Conservation (phyloP, 2,329 filamentous ascomycete genomes). For the Trichophyton rubrum region DNA sequence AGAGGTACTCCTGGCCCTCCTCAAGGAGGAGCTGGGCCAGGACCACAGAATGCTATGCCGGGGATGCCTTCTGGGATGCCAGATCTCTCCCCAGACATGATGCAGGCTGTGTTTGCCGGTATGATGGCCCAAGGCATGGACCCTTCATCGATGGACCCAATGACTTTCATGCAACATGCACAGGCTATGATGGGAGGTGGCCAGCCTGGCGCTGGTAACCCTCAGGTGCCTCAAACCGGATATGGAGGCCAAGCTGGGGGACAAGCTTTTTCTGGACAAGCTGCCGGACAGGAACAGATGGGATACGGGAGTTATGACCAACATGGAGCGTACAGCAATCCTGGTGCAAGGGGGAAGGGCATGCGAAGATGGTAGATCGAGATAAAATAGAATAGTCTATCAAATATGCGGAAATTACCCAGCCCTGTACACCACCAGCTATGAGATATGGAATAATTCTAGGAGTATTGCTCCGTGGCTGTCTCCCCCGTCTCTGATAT, state of each 20-base stretch:
- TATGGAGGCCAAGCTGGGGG: constrained; percentile 25
- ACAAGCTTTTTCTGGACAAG: constrained; percentile 25
- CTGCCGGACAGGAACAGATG: constrained; percentile 30
- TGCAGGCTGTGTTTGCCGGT: constrained; percentile 46
- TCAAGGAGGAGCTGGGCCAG: constrained; percentile 10
- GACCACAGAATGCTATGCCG: constrained; percentile 18
- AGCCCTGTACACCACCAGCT: background rate
- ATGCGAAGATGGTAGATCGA: constrained; percentile 27
- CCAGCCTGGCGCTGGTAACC: constrained; percentile 28
- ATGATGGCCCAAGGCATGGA: constrained; percentile 45
- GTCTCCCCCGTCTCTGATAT: background rate
- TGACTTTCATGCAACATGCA: constrained; percentile 42
- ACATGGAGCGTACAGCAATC: constrained; percentile 27
- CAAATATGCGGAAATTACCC: background rate
- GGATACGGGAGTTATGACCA: constrained; percentile 32
- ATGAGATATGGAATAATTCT: background rate
- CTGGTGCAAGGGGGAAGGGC: constrained; percentile 24
- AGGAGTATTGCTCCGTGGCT: background rate
- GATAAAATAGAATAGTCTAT: background rate
- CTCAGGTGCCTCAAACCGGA: constrained; percentile 25
- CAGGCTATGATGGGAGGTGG: constrained; percentile 38
- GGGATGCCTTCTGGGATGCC: constrained; percentile 41
- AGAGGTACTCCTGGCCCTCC: constrained; percentile 9
- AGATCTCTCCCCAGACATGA: constrained; percentile 43
- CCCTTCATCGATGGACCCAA: constrained; percentile 42